Conservation (phyloP, 2,329 filamentous ascomycete genomes). For the Pyricularia pennisetigena region DNA sequence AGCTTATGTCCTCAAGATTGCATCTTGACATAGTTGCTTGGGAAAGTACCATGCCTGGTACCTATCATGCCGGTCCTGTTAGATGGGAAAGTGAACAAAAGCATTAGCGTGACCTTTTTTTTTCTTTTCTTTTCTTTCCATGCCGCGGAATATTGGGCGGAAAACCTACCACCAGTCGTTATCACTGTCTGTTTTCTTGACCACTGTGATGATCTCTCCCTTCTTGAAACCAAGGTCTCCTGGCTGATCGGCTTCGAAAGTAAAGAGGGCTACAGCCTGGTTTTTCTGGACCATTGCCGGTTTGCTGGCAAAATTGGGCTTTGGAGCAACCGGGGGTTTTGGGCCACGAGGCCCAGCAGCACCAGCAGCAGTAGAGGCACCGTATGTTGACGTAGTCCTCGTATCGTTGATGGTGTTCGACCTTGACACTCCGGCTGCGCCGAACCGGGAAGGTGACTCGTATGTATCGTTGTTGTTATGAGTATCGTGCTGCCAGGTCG, state of each 20-base stretch:
- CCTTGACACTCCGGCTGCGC: constrained; percentile 24
- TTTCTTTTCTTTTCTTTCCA: too few species aligned
- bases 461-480: constrained; percentile 48
- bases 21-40: constrained; percentile 69
- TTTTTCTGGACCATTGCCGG: constrained; percentile 52
- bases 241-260: constrained; percentile 87
- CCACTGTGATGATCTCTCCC: constrained; percentile 86
- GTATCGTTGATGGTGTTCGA: constrained; percentile 40
- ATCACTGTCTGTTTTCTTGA: constrained; percentile 88
- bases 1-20: constrained; percentile 29
- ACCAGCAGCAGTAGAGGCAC: constrained; percentile 5
- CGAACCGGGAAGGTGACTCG: constrained; percentile 12
- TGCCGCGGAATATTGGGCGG: neutral
- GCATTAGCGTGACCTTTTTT: neutral
- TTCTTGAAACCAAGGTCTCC: constrained; percentile 84
- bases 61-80: constrained; percentile 80
- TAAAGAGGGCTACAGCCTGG: constrained; percentile 84
- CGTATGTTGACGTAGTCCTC: constrained; percentile 17
- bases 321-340: constrained; percentile 74
- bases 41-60: constrained; percentile 81
- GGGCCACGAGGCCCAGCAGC: constrained; percentile 33
- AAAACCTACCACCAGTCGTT: constrained; percentile 82
- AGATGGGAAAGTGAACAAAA: neutral
- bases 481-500: constrained; percentile 66
- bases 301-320: constrained; percentile 67